Evolutionary conservation across 352 stramenopile genomes (phyloP).

Genomic region (Phytophthora pinifolia): DNA sequence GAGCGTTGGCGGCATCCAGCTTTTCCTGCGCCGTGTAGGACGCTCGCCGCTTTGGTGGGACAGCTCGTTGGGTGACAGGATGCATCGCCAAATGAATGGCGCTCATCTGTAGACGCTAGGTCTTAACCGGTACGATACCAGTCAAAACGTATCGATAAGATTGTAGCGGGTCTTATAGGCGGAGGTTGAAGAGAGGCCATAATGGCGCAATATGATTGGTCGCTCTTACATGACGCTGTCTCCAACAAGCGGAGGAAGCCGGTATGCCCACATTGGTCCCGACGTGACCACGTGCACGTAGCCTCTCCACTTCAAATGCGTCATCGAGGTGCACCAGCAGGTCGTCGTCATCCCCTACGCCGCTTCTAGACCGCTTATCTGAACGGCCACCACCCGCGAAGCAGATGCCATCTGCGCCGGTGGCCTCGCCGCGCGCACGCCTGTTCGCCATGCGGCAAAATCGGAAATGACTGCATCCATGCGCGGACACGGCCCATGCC

Average conservation of each 20-base stretch:
- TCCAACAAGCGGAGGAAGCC: conserved; percentile 3
- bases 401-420: too few relatives aligned
- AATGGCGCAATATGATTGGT: conserved; percentile 4
- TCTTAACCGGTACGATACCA: not conserved
- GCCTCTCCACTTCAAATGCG: too few relatives aligned
- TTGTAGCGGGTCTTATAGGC: not conserved
- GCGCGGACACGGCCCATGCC: too few relatives aligned
- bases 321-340: too few relatives aligned
- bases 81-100: conserved; percentile 8
- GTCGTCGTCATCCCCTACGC: too few relatives aligned
- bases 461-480: too few relatives aligned
- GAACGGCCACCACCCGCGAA: too few relatives aligned
- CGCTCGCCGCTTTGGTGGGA: not conserved
- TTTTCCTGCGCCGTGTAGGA: not conserved
- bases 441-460: too few relatives aligned
- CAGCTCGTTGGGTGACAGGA: not conserved
- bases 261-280: too few relatives aligned
- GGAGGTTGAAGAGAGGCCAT: not conserved
- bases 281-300: too few relatives aligned
- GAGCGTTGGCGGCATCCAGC: not conserved
- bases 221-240: conserved; percentile 3
- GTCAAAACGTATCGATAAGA: conserved; percentile 4
- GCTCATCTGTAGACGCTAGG: not conserved
- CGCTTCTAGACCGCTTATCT: too few relatives aligned
- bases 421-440: too few relatives aligned